Conservation (phyloP, 2,329 filamentous ascomycete species). For the Cordyceps fumosorosea region DNA sequence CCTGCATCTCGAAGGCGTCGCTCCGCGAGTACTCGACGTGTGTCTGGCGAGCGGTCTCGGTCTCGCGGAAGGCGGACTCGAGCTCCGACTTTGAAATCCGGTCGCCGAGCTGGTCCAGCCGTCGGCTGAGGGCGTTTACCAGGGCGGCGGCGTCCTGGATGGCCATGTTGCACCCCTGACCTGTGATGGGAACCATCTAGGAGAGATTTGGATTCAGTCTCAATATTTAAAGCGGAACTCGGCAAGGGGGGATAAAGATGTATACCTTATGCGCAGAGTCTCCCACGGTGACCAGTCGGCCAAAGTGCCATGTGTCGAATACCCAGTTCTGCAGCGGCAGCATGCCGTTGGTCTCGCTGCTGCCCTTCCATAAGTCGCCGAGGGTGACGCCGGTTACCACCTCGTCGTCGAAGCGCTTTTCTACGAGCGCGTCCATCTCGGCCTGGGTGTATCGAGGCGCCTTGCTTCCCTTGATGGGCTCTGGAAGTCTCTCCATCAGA, state of each 20-base stretch:
- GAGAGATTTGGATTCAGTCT: constrained; percentile 6
- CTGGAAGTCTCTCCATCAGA: background rate
- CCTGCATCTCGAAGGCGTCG: background rate
- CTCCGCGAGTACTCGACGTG: background rate
- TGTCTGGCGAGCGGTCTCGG: background rate
- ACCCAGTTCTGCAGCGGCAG: constrained; percentile 30
- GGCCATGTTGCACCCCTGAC: constrained; percentile 19
- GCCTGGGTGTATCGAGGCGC: background rate
- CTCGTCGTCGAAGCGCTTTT: constrained; percentile 1
- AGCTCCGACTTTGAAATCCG: background rate
- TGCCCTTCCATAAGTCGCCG: constrained; percentile 24
- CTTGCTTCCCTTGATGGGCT: background rate
- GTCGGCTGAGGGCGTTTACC: constrained; percentile 10
- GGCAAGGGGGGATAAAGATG: too few relatives aligned
- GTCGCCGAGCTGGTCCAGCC: background rate
- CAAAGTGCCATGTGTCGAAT: constrained; percentile 32
- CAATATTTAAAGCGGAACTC: background rate
- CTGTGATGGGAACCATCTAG: constrained; percentile 17
- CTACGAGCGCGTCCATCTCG: background rate
- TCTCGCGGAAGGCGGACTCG: background rate
- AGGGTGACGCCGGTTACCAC: constrained; percentile 18
- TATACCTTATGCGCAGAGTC: constrained; percentile 35
- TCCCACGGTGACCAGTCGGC: constrained; percentile 32
- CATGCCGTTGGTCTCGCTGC: constrained; percentile 22
- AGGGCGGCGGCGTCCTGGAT: constrained; percentile 17